phyloP scores from a whole-genome alignment of 331 rosid species.

The Stylosanthes scabra region DNA sequence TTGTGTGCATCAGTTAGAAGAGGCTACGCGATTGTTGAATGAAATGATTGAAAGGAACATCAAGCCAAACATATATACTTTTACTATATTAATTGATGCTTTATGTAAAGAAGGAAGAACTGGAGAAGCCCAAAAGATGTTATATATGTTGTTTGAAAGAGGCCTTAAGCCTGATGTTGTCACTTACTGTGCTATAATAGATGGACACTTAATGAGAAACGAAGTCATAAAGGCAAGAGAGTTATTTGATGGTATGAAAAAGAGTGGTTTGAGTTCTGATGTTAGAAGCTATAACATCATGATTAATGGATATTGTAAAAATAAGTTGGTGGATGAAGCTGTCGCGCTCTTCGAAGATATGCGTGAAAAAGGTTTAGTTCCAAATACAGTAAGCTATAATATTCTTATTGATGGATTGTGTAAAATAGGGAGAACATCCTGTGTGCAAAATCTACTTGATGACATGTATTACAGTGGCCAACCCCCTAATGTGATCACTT shows the following conservation, averaged over 20 bases:
- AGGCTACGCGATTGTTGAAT: not conserved
- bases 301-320: not conserved
- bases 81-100: not conserved
- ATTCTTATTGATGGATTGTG: not conserved
- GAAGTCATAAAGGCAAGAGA: not conserved
- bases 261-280: not conserved
- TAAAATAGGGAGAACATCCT: not conserved
- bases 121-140: not conserved
- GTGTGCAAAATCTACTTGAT: not conserved
- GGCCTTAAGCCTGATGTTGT: not conserved
- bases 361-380: not conserved
- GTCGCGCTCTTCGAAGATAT: not conserved
- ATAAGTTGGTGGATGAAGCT: not conserved
- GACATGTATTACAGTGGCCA: not conserved
- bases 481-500: not conserved
- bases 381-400: not conserved
- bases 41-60: not conserved
- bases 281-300: not conserved
- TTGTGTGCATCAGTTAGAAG: not conserved
- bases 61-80: not conserved
- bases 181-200: not conserved
- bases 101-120: not conserved
- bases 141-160: not conserved
- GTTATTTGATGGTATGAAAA: not conserved
- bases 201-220: not conserved